Percentiles rank a stretch among this genome's conserved stretches.
Evolutionary conservation across 2,329 filamentous ascomycete species (phyloP).

Genomic region (Aphanocladium album): DNA sequence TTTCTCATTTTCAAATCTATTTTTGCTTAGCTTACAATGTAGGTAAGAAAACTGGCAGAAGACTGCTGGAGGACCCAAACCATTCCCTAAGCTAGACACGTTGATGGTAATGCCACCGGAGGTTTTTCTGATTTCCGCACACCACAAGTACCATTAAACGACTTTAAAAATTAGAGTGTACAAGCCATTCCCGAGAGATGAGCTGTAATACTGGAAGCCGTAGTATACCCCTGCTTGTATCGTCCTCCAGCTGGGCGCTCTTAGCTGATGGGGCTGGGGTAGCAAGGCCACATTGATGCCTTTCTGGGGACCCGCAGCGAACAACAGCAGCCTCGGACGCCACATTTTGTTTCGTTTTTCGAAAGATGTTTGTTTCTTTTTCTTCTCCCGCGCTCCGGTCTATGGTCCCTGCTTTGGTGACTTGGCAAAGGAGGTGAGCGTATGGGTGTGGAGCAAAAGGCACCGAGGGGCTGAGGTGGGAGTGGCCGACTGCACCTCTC

Average conservation of each 20-base stretch:
- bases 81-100: background rate
- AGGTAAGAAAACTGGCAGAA: too few relatives aligned
- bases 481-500: background rate
- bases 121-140: background rate
- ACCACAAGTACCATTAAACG: background rate
- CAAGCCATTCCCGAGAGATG: background rate
- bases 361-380: background rate
- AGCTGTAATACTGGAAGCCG: background rate
- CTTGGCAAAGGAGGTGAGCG: background rate
- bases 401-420: background rate
- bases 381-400: background rate
- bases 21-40: too few relatives aligned
- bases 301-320: background rate
- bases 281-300: background rate
- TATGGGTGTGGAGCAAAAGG: background rate
- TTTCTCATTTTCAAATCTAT: background rate
- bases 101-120: background rate
- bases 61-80: too few relatives aligned
- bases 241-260: background rate
- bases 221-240: background rate
- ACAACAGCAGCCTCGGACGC: background rate
- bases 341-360: constrained; percentile 9
- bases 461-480: background rate
- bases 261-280: background rate
- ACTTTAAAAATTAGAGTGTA: background rate